Evolutionary conservation across 345 rosid species (phyloP), one percentile per base, ranked within the genome.

Genomic region (Lumnitzera littorea): DNA sequence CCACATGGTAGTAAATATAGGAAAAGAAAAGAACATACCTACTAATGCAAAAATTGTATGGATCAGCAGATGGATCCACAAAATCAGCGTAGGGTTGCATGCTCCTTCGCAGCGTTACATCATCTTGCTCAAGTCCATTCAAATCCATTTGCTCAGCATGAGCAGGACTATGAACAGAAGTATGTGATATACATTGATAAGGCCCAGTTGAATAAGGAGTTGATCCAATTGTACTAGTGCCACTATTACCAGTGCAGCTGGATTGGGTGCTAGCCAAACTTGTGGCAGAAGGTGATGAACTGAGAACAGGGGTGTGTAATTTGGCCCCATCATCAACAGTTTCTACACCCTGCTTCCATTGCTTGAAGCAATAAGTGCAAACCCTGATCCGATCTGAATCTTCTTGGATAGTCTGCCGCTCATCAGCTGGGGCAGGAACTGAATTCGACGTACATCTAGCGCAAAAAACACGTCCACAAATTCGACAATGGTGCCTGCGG

Each of bases 401-500:
- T 71, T 89, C 98, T 51, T 57, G 65, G 60, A 63, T 62, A 64
- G 63, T 64, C 57, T 70, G 78, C 50, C 68, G 75, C 64, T 86
- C 88, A 72, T 73, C 82, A 48, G 88, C 78, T 55, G 88, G 83
- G 56, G 76, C 77, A 11, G 96, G 96, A 65, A 92, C 63, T 1
- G 85, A 72, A 70, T 92, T 87, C 3, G 80, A 59, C 48, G 98
- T 87, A 72, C 98, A 92, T 76, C 76, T 87, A 15, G 96, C 94
- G 74, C 98, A 89, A 55, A 92, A 92, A 17, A 92, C 81, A 24
- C 90, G 84, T 62, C 98, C 98, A 76, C 98, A 92, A 41, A 79
- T 76, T 51, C 98, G 85, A 71, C 98, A 92, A 68, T 92, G 98
- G 68, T 92, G 98, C 65, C 84, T 87, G 43, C 98, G 89, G 61